phyloP scores from a whole-genome alignment of 352 stramenopile species.

The Phytophthora vignae region DNA sequence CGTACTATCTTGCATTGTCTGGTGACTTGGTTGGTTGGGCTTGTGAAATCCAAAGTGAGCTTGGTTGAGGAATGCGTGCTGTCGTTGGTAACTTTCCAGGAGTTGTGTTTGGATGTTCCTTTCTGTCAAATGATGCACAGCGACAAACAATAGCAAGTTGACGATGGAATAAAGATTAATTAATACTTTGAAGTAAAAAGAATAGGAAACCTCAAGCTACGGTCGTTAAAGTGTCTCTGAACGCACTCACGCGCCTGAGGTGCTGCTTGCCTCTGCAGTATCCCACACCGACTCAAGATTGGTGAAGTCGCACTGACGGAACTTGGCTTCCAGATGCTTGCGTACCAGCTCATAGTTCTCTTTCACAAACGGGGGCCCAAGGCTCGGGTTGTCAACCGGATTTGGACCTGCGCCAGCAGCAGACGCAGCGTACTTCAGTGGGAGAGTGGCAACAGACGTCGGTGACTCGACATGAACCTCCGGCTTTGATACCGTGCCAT shows the following conservation, averaged over 20 bases:
- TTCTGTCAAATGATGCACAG: no score
- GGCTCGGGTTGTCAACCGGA: background rate
- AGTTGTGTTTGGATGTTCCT: no score
- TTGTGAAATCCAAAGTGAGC: no score
- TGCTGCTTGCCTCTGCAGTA: background rate
- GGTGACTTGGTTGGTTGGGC: no score
- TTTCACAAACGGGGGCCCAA: background rate
- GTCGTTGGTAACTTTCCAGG: background rate
- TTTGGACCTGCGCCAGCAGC: background rate
- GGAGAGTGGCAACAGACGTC: background rate
- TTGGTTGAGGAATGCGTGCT: no score
- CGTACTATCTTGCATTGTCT: no score
- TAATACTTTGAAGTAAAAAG: background rate
- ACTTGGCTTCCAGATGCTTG: constrained; percentile 5
- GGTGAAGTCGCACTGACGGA: background rate
- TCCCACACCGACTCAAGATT: background rate
- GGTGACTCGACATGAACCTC: background rate
- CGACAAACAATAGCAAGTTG: no score
- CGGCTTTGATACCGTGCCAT: background rate
- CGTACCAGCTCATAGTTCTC: background rate
- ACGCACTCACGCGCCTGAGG: background rate
- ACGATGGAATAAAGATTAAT: background rate
- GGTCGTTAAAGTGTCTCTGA: no score
- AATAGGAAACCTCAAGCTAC: background rate
- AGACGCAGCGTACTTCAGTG: background rate